Evolutionary conservation across 2,329 filamentous ascomycete species (phyloP), one percentile per base, ranked within the genome.

Genomic region (Sporothrix phasma): DNA sequence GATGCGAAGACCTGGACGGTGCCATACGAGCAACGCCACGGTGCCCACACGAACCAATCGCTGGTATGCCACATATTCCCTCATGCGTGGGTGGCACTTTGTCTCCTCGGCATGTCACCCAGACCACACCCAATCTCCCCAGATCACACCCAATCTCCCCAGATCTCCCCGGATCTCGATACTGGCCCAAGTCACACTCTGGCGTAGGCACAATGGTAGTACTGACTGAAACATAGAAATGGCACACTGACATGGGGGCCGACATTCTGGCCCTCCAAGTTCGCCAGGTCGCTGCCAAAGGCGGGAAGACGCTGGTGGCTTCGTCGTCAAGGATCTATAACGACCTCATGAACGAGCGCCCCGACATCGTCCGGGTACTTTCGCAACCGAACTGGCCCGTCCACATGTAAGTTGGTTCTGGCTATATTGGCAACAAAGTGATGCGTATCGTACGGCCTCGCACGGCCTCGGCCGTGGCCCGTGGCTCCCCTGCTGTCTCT

Each of bases 191-290:
- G n/a, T n/a, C 2, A 37, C 34, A 37, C 8, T 41, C 5, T 26
- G n/a, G n/a, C 29, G 24, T 29, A 3, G 8, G 39, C 60, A 1
- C 13, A 11, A 37, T 13, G 3, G 19, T 11, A 26, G 3, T 26
- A 29, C 43, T 66, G 19, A 63, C 51, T 31, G 8, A 5, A 4
- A 19, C 3, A 26, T 4, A 80, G 78, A 76, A 79, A 2, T 81
- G 79, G 70, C 80, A 82, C 65, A 80, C 71, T 58, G 80, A 82
- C 67, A 81, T 82, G 79, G 79, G 79, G n/a, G 76, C 76, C 31
- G 79, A 81, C 47, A 73, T 81, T 13, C 70, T 82, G 1, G 75
- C 76, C 2, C 75, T 82, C 6, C 79, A 82, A 65, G 75, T 80
- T 31, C 77, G 79, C 19, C 72, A 77, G 46, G 71, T 72, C 43